phyloP scores from a whole-genome alignment of 495 filamentous ascomycete species.

The Cetradonia linearis region DNA sequence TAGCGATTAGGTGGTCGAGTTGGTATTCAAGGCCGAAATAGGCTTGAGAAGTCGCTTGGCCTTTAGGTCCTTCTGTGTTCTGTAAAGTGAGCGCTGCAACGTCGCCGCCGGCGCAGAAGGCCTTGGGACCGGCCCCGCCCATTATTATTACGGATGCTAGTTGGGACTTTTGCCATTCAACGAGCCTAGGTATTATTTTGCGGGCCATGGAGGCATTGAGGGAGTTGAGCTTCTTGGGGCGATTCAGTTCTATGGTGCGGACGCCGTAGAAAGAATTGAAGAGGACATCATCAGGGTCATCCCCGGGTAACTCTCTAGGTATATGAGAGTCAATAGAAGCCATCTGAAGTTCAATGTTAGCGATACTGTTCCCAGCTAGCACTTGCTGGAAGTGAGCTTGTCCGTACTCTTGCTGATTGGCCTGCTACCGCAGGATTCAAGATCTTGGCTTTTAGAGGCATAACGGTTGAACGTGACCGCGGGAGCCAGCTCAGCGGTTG shows the following conservation, averaged over 20 bases:
- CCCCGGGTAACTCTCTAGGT: conserved; percentile 47
- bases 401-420: conserved; percentile 37
- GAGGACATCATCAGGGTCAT: conserved; percentile 83
- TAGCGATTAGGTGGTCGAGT: conserved; percentile 91
- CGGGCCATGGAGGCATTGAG: conserved; percentile 87
- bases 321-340: conserved; percentile 36
- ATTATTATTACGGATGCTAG: conserved; percentile 88
- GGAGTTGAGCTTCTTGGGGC: conserved; percentile 80
- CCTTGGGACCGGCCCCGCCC: conserved; percentile 72
- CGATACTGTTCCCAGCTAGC: not conserved
- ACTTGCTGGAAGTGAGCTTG: conserved; percentile 10
- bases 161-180: conserved; percentile 86
- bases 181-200: conserved; percentile 78
- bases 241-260: conserved; percentile 87
- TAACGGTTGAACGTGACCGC: conserved; percentile 42
- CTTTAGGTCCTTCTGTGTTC: conserved; percentile 57
- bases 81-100: conserved; percentile 63
- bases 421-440: conserved; percentile 48
- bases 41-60: conserved; percentile 52
- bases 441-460: conserved; percentile 87
- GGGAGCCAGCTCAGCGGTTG: conserved; percentile 46
- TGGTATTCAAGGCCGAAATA: conserved; percentile 91
- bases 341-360: conserved; percentile 39
- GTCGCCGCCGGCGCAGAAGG: conserved; percentile 91
- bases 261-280: conserved; percentile 82